Evolutionary conservation across 352 stramenopile species (phyloP), one percentile per base, ranked within the genome.

Genomic region (Achlya hypogyna): DNA sequence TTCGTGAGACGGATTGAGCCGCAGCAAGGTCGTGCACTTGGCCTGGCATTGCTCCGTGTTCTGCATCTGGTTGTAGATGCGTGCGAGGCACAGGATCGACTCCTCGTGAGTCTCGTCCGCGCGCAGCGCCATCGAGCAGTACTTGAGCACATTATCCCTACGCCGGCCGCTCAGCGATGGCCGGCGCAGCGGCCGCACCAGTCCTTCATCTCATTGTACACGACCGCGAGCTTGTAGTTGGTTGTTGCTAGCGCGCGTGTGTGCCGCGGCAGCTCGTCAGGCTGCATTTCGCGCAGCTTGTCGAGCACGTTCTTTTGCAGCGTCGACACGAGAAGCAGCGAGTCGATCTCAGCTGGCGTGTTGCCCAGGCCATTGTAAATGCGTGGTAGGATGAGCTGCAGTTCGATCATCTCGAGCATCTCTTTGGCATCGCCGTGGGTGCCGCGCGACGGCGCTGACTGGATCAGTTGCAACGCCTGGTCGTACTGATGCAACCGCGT

Each of bases 281-380:
- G 79, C 69, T 90, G 83, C 47, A 90, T 82, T 60, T 89, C 77
- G 66, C 93, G 87, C 32, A 89, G 75, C 20, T 81, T 81, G 45
- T 87, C 84, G 3, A 98, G 70, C 9, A 97, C 76, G 12, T 89
- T 72, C 65, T 90, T 94, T 60, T 98, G 92, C 34, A 96, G 79
- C 29, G 79, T 82, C 25, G 87, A 83, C 0, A 89, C 88, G 56
- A 91, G 87, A 25, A 89, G 65, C 29, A 98, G 71, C 2, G 78
- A 75, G 59, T 89, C 78, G n/a, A 93, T 79, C n/a, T 78, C 88
- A 40, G 87, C 69, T 20, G 91, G 81, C 16, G 82, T 72, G 32
- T 91, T 85, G 8, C 75, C 77, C 3, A 87, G 62, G 3, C 82
- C 88, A 5, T 78, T 74, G 66, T 97, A 81, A 54, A 98, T 90